Conservation (phyloP, 768 basidiomycete species). For the Rhodotorula babjevae region DNA sequence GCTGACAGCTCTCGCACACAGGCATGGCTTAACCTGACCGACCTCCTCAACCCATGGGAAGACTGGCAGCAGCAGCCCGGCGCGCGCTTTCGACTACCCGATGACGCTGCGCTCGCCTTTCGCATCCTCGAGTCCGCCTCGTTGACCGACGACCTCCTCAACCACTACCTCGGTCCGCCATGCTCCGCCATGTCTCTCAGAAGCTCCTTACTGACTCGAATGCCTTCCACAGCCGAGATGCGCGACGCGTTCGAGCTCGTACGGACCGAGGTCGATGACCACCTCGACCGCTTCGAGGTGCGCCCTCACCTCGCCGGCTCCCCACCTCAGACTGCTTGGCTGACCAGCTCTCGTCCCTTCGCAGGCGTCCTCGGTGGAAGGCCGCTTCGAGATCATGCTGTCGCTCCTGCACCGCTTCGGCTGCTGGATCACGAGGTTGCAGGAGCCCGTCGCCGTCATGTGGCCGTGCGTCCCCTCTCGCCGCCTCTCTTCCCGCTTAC, state of each 20-base stretch:
- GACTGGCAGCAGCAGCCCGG: neutral
- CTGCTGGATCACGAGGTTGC: constrained; percentile 11
- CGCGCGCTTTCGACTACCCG: neutral
- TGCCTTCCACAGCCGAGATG: neutral
- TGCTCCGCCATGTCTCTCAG: neutral
- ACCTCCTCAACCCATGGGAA: neutral
- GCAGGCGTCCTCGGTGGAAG: neutral
- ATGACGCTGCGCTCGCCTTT: neutral
- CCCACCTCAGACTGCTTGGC: neutral
- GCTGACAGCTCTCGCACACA: neutral
- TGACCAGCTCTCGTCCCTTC: neutral
- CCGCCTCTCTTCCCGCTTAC: neutral
- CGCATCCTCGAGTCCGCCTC: neutral
- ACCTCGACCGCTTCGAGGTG: constrained; percentile 28
- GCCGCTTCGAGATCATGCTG: neutral
- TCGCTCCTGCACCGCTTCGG: constrained; percentile 25
- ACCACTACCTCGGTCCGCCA: constrained; percentile 22
- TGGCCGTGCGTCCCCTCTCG: constrained; percentile 12
- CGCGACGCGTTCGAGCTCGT: constrained; percentile 14
- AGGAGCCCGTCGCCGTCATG: constrained; percentile 17
- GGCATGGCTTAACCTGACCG: neutral
- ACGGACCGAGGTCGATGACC: neutral
- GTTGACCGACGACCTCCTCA: constrained; percentile 21
- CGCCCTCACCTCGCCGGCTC: neutral
- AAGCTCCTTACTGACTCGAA: neutral